These are phyloP conservation scores for Bondarzewia mesenterica DNA, from an alignment of 1,284 basidiomycete genomes.

Conservation along the genomic window DNA sequence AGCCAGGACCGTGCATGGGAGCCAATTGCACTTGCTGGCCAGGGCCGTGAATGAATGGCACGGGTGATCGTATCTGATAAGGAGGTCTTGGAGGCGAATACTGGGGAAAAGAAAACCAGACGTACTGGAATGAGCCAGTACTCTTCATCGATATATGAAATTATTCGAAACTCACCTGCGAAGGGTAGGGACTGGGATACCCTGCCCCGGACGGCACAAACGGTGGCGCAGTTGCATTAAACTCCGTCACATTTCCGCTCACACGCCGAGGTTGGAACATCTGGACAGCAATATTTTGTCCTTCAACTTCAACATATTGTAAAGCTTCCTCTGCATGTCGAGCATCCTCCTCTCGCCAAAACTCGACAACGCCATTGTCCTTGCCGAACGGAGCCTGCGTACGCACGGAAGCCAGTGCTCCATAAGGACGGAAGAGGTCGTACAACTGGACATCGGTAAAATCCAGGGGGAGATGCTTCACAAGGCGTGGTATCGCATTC, in stretches of 20 bases:
- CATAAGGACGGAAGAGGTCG: slow-evolving; percentile 67
- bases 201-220: slow-evolving; percentile 64
- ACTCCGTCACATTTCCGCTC: slow-evolving; percentile 47
- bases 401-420: slow-evolving; percentile 62
- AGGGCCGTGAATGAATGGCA: slow-evolving; percentile 72
- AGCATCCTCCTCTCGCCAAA: slow-evolving; percentile 86
- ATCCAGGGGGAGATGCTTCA: slow-evolving; percentile 64
- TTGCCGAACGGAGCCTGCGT: slow-evolving; percentile 64
- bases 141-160: background rate
- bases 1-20: slow-evolving; percentile 62
- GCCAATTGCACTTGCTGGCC: slow-evolving; percentile 86
- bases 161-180: slow-evolving; percentile 13
- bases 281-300: slow-evolving; percentile 74
- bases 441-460: slow-evolving; percentile 72
- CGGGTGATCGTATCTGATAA: slow-evolving; percentile 27
- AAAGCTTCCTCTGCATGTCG: slow-evolving; percentile 66
- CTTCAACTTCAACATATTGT: slow-evolving; percentile 75
- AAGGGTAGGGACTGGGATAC: slow-evolving; percentile 28
- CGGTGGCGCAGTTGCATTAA: slow-evolving; percentile 62
- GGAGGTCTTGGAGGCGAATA: slow-evolving; percentile 56
- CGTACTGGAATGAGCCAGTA: background rate
- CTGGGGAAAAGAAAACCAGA: slow-evolving; percentile 20
- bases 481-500: slow-evolving; percentile 63
- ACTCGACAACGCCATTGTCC: slow-evolving; percentile 74
- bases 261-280: slow-evolving; percentile 60